Evolutionary conservation across 805 yeast genomes (phyloP).

Genomic region (Danielia reshetovae): DNA sequence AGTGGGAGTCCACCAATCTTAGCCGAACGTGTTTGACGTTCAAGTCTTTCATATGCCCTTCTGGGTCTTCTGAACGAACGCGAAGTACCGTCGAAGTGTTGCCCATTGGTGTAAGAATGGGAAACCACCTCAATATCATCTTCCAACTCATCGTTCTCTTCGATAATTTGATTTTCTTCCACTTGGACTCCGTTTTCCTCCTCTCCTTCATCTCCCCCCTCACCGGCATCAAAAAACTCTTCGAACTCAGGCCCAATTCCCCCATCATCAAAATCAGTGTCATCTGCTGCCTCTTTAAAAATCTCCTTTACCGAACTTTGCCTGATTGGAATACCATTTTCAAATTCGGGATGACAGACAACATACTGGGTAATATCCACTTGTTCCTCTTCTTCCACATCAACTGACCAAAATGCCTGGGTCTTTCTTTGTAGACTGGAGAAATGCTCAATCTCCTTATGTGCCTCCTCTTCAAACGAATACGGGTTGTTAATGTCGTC

Average conservation of each 20-base stretch:
- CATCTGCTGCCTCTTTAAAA: conserved; percentile 5
- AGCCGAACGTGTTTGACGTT: too few relatives aligned
- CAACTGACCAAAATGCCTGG: neutral
- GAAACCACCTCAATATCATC: conserved; percentile 8
- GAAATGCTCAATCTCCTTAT: conserved; percentile 40
- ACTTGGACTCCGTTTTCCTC: conserved; percentile 6
- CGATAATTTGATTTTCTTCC: conserved; percentile 13
- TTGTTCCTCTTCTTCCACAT: neutral
- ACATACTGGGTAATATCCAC: conserved; percentile 1
- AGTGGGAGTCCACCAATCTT: too few relatives aligned
- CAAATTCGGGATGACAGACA: conserved; percentile 14
- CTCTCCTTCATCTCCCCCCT: conserved; percentile 17
- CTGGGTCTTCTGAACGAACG: neutral
- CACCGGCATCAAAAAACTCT: conserved; percentile 4
- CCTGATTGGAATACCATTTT: conserved; percentile 6
- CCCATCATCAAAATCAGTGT: conserved; percentile 3
- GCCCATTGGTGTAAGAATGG: conserved; percentile 1
- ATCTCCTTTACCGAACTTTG: conserved; percentile 6
- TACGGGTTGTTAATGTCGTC: conserved; percentile 68
- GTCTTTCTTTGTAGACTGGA: neutral
- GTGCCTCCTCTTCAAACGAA: conserved; percentile 53
- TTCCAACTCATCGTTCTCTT: conserved; percentile 17
- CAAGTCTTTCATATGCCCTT: neutral
- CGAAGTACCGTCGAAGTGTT: too few relatives aligned
- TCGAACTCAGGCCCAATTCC: conserved; percentile 7